Evolutionary conservation across 805 yeast species (phyloP), one percentile per base, ranked within the genome.

Genomic region (Teunomyces kruisii): DNA sequence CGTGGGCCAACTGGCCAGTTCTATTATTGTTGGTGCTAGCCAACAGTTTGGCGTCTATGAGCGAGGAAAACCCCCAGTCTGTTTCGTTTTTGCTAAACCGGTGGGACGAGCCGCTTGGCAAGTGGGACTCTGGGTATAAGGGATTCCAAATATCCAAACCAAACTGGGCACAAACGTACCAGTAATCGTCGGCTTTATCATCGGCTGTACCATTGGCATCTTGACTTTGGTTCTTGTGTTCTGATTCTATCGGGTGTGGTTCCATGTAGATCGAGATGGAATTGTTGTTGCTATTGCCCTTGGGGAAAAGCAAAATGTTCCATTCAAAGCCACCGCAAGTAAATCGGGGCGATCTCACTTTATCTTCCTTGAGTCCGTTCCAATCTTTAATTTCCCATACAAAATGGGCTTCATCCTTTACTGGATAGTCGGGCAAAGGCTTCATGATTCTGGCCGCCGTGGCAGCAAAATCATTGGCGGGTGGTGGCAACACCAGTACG

Each of bases 1-100:
- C 59, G 43, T 61, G 57, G 14, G 50, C 42, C 3, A 64, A 60
- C 31, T 64, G 62, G 40, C 27, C 51, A 32, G 22, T 44, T 16
- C 37, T 44, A 15, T 42, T 41, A 44, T 45, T 37, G 42, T 44
- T 40, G n/a, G 64, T 65, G 41, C 64, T 64, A 31, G 70, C 72
- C 47, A 84, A 67, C 49, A 71, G 71, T 33, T 79, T 71, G 26
- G 79, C 56, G 45, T 86, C 92, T 14, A 82, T 68, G 55, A 89
- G 83, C 47, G 83, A 83, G 8, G 91, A 79, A 65, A 94, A 94
- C 22, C 99, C 99, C 99, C 99, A 94, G 63, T 94, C 99, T 1
- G 88, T 79, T 44, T 88, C 96, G 39, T 74, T 70, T 8, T 81
- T 73, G 52, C 75, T 80, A 67, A 88, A 94, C 50, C 99, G 72